Conservation (phyloP, 1,284 basidiomycete species). For the Apiotrichum domesticum region DNA sequence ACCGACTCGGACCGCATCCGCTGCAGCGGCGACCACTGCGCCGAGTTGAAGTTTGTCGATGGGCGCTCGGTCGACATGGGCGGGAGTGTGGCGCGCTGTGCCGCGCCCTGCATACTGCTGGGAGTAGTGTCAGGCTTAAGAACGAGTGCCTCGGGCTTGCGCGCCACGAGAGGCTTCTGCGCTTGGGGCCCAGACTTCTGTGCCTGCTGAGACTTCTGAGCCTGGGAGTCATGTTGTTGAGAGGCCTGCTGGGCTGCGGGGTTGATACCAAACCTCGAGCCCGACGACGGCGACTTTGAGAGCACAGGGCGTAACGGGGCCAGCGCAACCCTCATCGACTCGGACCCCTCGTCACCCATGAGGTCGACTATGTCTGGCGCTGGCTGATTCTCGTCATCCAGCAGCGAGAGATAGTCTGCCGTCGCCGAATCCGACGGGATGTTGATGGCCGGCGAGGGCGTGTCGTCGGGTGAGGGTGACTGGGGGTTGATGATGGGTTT, state of each 20-base stretch:
- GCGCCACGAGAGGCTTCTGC: not conserved
- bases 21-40: slow-evolving; percentile 33
- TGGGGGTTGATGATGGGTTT: not conserved
- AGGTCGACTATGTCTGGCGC: slow-evolving; percentile 2
- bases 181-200: not conserved
- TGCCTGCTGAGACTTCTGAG: slow-evolving; percentile 6
- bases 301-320: slow-evolving; percentile 9
- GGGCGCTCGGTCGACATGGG: slow-evolving; percentile 11
- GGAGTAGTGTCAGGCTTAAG: slow-evolving; percentile 10
- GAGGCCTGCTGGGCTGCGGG: not conserved
- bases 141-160: slow-evolving; percentile 12
- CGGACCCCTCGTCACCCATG: slow-evolving; percentile 13
- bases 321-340: slow-evolving; percentile 1
- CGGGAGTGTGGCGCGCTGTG: slow-evolving; percentile 17
- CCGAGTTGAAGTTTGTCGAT: slow-evolving; percentile 29
- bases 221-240: not conserved
- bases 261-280: slow-evolving; percentile 8
- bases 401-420: slow-evolving; percentile 11
- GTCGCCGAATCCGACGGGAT: slow-evolving; percentile 6
- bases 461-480: too few species aligned
- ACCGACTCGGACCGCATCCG: not conserved
- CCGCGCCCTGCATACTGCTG: slow-evolving; percentile 9
- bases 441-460: not conserved
- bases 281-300: slow-evolving; percentile 6
- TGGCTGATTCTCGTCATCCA: slow-evolving; percentile 9